These are phyloP conservation scores for Bruguiera hainesii DNA, from an alignment of 441 rosid species.

Conservation along the genomic window DNA sequence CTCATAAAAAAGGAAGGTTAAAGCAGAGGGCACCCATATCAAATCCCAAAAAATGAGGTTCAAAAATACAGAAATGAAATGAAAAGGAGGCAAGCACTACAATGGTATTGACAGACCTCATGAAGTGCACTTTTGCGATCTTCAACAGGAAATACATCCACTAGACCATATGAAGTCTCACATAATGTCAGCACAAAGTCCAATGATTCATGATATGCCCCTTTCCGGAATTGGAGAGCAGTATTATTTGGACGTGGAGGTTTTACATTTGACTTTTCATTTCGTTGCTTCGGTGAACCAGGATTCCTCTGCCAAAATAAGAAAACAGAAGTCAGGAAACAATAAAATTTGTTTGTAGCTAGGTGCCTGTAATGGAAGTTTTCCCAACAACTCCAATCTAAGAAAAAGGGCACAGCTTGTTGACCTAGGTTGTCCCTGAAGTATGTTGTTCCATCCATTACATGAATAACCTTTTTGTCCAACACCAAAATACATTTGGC, in stretches of 20 bases:
- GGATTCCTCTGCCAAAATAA: constrained; percentile 64
- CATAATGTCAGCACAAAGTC: constrained; percentile 90
- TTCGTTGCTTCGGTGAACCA: constrained; percentile 79
- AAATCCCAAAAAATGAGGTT: too few species aligned
- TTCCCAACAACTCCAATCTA: constrained; percentile 5
- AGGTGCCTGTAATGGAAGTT: background rate
- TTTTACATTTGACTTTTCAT: constrained; percentile 60
- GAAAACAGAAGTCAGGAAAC: constrained; percentile 1
- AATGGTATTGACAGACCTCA: constrained; percentile 52
- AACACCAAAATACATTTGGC: background rate
- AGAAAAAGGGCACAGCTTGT: background rate
- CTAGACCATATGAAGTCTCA: constrained; percentile 95
- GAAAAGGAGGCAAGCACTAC: background rate
- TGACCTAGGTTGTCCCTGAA: background rate
- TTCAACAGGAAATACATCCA: constrained; percentile 95
- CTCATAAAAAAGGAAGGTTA: too few species aligned
- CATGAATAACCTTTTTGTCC: background rate
- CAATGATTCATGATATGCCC: constrained; percentile 89
- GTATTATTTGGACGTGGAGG: constrained; percentile 80
- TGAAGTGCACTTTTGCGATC: constrained; percentile 90
- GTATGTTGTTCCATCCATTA: background rate
- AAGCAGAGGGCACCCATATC: too few species aligned
- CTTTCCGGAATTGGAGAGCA: constrained; percentile 80
- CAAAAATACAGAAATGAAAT: too few species aligned
- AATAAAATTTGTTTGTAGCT: background rate